Evolutionary conservation across 495 filamentous ascomycete species (phyloP).

Genomic region (Podospora pseudopauciseta): DNA sequence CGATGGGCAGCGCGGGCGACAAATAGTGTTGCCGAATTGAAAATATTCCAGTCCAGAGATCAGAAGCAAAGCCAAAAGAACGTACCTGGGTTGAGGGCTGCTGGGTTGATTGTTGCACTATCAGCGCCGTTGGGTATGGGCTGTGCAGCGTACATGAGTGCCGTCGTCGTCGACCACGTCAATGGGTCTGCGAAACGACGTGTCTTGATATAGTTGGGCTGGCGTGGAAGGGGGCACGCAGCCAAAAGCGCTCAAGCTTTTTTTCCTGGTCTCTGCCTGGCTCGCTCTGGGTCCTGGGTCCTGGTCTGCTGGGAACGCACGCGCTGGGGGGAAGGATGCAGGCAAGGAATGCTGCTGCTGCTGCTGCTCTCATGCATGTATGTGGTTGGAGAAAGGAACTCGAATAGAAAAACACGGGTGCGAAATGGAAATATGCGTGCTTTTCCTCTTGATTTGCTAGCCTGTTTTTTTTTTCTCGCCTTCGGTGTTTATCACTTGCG

Average conservation of each 20-base stretch:
- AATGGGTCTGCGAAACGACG: slow-evolving; percentile 50
- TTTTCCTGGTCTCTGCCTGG: not conserved
- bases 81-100: slow-evolving; percentile 53
- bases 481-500: slow-evolving; percentile 10
- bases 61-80: slow-evolving; percentile 14
- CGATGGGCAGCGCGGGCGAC: not conserved
- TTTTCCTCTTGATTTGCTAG: slow-evolving; percentile 19
- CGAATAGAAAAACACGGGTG: slow-evolving; percentile 23
- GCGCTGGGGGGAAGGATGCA: slow-evolving; percentile 31
- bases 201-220: slow-evolving; percentile 58
- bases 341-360: slow-evolving; percentile 24
- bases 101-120: slow-evolving; percentile 56
- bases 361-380: slow-evolving; percentile 22
- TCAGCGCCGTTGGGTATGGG: slow-evolving; percentile 47
- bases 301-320: slow-evolving; percentile 35
- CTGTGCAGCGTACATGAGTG: slow-evolving; percentile 54
- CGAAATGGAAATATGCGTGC: slow-evolving; percentile 6
- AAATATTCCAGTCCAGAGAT: not conserved
- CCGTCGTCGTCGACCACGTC: slow-evolving; percentile 40
- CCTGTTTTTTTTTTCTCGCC: slow-evolving; percentile 16
- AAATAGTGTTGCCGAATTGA: slow-evolving; percentile 7
- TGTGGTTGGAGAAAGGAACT: slow-evolving; percentile 34
- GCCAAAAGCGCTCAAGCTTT: slow-evolving; percentile 28
- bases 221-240: slow-evolving; percentile 34
- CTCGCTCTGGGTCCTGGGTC: slow-evolving; percentile 11